A percentile compares a stretch with the other conserved stretches of the same genome.
phyloP scores from a whole-genome alignment of 176 grass and related monocot genomes.

The Tillandsia leiboldiana region DNA sequence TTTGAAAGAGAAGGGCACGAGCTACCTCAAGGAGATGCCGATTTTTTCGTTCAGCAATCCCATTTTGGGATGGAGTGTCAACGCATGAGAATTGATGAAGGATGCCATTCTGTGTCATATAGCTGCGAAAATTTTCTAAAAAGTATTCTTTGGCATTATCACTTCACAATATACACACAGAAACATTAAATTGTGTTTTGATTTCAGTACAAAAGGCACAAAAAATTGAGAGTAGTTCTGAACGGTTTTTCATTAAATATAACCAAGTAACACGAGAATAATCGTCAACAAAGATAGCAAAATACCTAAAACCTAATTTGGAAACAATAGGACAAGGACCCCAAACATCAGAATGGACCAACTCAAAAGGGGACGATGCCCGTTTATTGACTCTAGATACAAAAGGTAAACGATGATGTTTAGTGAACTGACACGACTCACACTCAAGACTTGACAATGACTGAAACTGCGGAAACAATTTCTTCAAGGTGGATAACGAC shows the following conservation, averaged over 20 bases:
- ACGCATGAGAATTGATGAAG: neutral
- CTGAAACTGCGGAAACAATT: neutral
- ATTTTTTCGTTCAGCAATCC: neutral
- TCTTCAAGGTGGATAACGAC: neutral
- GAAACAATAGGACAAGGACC: neutral
- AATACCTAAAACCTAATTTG: neutral
- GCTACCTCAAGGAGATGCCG: neutral
- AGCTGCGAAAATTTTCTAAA: neutral
- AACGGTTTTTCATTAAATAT: neutral
- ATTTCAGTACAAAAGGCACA: neutral
- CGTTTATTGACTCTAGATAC: neutral
- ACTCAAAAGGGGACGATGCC: neutral
- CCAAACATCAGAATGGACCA: neutral
- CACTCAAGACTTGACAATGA: neutral
- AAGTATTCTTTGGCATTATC: neutral
- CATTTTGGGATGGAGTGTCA: neutral
- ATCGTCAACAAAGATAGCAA: neutral
- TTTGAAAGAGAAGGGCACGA: neutral
- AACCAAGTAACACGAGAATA: neutral
- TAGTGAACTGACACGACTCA: conserved; percentile 1
- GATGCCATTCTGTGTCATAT: neutral
- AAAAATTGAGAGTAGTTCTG: neutral
- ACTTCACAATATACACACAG: neutral
- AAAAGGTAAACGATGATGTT: neutral
- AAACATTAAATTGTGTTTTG: neutral